Evolutionary conservation across 768 basidiomycete species (phyloP).

Genomic region (Suillus paluster): DNA sequence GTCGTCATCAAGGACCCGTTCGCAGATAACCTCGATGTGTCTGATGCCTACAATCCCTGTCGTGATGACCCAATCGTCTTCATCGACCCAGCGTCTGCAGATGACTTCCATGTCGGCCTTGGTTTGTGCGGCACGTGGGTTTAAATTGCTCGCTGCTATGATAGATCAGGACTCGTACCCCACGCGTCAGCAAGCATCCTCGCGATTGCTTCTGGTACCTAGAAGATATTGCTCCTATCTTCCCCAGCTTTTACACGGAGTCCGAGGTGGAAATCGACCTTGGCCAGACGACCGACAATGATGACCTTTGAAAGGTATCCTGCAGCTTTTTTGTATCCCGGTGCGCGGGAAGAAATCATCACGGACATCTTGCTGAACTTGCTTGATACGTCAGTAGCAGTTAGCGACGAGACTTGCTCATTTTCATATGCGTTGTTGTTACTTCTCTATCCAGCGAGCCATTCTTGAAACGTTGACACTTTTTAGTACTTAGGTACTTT

Average conservation of each 20-base stretch:
- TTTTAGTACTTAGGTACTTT: too few relatives aligned
- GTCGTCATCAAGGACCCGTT: conserved; percentile 16
- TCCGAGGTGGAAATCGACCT: conserved; percentile 11
- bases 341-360: not conserved
- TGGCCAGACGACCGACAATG: not conserved
- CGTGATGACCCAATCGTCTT: conserved; percentile 33
- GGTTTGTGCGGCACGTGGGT: conserved; percentile 42
- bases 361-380: not conserved
- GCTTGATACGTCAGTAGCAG: not conserved
- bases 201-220: conserved; percentile 57
- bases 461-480: too few relatives aligned
- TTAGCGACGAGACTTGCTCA: not conserved
- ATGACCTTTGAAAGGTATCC: not conserved
- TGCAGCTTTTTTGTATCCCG: not conserved
- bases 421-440: not conserved
- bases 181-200: not conserved
- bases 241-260: conserved; percentile 55
- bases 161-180: not conserved
- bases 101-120: conserved; percentile 30
- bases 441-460: not conserved
- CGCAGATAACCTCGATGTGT: conserved; percentile 1
- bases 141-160: conserved; percentile 26
- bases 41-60: conserved; percentile 42
- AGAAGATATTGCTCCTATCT: conserved; percentile 50
- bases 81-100: conserved; percentile 22